Percentiles rank a stretch among this genome's conserved stretches.
phyloP scores from a whole-genome alignment of 2,329 filamentous ascomycete species.

The Diaporthe vexans region DNA sequence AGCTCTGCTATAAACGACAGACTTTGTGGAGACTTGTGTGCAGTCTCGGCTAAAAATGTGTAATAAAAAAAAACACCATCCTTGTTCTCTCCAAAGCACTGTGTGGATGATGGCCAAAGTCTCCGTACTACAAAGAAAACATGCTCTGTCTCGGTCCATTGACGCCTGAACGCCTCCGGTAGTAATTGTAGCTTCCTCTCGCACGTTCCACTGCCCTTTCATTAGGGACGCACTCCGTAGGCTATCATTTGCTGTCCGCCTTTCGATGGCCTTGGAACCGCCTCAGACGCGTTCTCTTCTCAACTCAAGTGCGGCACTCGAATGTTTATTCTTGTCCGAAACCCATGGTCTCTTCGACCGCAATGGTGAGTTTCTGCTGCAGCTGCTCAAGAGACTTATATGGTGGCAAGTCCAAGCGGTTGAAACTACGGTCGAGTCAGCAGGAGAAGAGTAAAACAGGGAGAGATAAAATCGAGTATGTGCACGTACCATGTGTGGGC shows the following conservation, averaged over 20 bases:
- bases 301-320: not conserved
- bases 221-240: not conserved
- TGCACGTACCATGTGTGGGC: slow-evolving; percentile 92
- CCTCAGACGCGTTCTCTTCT: not conserved
- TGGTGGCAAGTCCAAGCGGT: slow-evolving; percentile 92
- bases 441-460: not conserved
- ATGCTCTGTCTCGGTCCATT: slow-evolving; percentile 35
- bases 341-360: slow-evolving; percentile 98
- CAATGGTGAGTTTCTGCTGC: slow-evolving; percentile 92
- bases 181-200: slow-evolving; percentile 18
- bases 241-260: not conserved
- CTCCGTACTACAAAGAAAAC: slow-evolving; percentile 36
- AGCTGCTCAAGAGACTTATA: slow-evolving; percentile 92
- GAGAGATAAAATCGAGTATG: not conserved
- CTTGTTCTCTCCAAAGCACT: slow-evolving; percentile 14
- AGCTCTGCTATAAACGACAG: slow-evolving; percentile 40
- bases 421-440: slow-evolving; percentile 76
- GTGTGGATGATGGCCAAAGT: slow-evolving; percentile 12
- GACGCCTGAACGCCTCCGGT: slow-evolving; percentile 40
- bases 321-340: slow-evolving; percentile 92
- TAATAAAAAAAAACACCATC: not conserved
- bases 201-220: not conserved
- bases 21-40: slow-evolving; percentile 30
- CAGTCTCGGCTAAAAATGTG: slow-evolving; percentile 29
- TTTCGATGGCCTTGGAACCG: not conserved